Evolutionary conservation across 1,284 basidiomycete species (phyloP).

Genomic region (Anthracocystis setariae): DNA sequence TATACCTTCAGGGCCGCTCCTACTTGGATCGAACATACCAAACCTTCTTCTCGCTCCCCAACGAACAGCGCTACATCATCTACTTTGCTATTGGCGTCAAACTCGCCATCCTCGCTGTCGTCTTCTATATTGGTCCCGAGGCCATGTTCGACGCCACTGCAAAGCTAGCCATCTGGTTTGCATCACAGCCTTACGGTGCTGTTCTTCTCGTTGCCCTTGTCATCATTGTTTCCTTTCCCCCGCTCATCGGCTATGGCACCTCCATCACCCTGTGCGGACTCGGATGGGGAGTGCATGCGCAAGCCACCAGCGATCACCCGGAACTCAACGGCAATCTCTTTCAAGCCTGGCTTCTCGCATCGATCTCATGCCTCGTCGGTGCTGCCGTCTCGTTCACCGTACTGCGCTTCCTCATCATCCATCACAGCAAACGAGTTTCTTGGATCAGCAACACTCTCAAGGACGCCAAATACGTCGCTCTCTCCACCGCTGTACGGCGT

Average conservation of each 20-base stretch:
- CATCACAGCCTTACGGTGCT: slow-evolving; percentile 31
- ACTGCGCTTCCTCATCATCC: slow-evolving; percentile 33
- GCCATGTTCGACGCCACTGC: slow-evolving; percentile 46
- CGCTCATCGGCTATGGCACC: slow-evolving; percentile 60
- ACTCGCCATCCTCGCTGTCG: slow-evolving; percentile 12
- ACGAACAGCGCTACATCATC: slow-evolving; percentile 31
- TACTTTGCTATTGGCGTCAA: slow-evolving; percentile 29
- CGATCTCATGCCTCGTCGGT: slow-evolving; percentile 52
- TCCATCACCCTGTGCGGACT: slow-evolving; percentile 59
- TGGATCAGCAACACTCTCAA: slow-evolving; percentile 34
- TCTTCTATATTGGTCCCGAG: slow-evolving; percentile 39
- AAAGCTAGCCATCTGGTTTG: slow-evolving; percentile 46
- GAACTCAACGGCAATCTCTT: slow-evolving; percentile 27
- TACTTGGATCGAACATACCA: slow-evolving; percentile 19
- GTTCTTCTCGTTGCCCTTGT: slow-evolving; percentile 32
- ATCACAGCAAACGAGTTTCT: slow-evolving; percentile 22
- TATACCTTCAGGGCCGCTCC: slow-evolving; percentile 11
- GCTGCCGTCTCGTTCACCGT: slow-evolving; percentile 46
- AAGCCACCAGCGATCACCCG: slow-evolving; percentile 10
- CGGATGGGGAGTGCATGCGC: slow-evolving; percentile 50
- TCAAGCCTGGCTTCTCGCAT: slow-evolving; percentile 56
- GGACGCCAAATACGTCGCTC: slow-evolving; percentile 53
- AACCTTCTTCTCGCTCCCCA: slow-evolving; percentile 24
- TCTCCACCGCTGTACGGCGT: slow-evolving; percentile 53
- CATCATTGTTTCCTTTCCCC: slow-evolving; percentile 57